Base-by-base conservation (phyloP, 2,329 filamentous ascomycete genomes). In the Neophaeococcomyces mojaviensis region DNA sequence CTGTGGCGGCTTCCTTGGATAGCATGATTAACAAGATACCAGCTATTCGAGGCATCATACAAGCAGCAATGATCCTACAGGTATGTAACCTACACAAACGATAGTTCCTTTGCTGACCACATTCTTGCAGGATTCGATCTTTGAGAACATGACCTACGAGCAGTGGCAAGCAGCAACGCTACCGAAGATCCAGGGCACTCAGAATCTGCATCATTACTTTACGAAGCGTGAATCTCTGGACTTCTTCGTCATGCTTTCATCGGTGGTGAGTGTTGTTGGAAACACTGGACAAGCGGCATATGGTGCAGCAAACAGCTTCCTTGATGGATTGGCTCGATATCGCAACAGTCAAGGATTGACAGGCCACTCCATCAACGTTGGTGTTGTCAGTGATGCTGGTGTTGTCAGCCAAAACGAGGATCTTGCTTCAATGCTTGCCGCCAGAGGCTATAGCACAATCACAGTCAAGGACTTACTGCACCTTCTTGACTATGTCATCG, bases 231-330 rank as follows among this genome's bases (percentile, higher is more conserved):
- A 56, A n/a, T n/a, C n/a, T 3, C 56, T 72, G 7, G 68, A 71
- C 43, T 72, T 71, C 52, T 70, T 71, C 55, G 52, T 72, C 28
- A 50, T 65, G 20, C 55, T 70, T 4, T 68, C 67, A 1, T 71
- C 68, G 0, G 53, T 64, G 10, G 57, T 59, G 15, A 61, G 63
- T 2, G 57, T 65, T 1, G 43, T 65, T 31, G 61, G 64, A 7
- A 58, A 59, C 34, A 47, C 56, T 10, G 57, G 57, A 22, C 55
- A 68, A 46, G 62, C 69, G 10, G 68, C 64, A 42, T 70, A 70
- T 47, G 60, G 60, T 6, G 62, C 66, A 2, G 66, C 56, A 6
- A 61, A 60, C 38, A 57, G 59, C 10, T 69, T 61, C 56, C 57
- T 64, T 42, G 64, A 66, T 36, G 51, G 54, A 1, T 56, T 67